These are phyloP conservation scores for Neurospora terricola DNA, from an alignment of 495 filamentous ascomycete species.

Conservation along the genomic window DNA sequence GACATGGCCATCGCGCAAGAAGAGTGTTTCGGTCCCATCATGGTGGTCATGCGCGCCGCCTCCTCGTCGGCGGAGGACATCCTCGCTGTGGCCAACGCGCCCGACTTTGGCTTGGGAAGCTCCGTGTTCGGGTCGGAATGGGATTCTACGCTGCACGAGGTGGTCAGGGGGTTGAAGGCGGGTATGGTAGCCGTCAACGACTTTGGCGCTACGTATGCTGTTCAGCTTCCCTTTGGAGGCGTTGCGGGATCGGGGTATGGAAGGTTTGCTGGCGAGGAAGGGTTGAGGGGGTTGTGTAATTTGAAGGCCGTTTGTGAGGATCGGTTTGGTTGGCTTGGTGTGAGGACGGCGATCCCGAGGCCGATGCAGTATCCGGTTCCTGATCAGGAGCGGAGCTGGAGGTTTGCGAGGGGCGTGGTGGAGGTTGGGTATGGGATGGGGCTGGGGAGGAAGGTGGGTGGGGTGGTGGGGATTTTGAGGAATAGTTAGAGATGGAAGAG, in stretches of 20 bases:
- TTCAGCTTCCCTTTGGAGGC: constrained; percentile 89
- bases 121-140: constrained; percentile 65
- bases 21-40: constrained; percentile 89
- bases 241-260: constrained; percentile 83
- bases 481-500: constrained; percentile 18
- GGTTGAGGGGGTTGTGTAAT: constrained; percentile 75
- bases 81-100: constrained; percentile 65
- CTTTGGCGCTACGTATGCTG: constrained; percentile 84
- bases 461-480: constrained; percentile 31
- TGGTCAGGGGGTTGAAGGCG: constrained; percentile 58
- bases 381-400: constrained; percentile 42
- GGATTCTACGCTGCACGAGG: constrained; percentile 30
- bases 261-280: constrained; percentile 85
- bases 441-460: constrained; percentile 26
- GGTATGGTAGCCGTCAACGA: constrained; percentile 95
- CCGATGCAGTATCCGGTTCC: constrained; percentile 72
- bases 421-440: constrained; percentile 43
- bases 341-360: constrained; percentile 68
- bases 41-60: constrained; percentile 65
- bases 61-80: constrained; percentile 43
- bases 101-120: constrained; percentile 66
- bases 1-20: constrained; percentile 77
- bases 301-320: constrained; percentile 78
- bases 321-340: constrained; percentile 45
- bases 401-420: constrained; percentile 46